These are phyloP conservation scores for Sphagnum tenellum DNA, from an alignment of 225 moss, liverwort and hornwort species.

Conservation along the genomic window DNA sequence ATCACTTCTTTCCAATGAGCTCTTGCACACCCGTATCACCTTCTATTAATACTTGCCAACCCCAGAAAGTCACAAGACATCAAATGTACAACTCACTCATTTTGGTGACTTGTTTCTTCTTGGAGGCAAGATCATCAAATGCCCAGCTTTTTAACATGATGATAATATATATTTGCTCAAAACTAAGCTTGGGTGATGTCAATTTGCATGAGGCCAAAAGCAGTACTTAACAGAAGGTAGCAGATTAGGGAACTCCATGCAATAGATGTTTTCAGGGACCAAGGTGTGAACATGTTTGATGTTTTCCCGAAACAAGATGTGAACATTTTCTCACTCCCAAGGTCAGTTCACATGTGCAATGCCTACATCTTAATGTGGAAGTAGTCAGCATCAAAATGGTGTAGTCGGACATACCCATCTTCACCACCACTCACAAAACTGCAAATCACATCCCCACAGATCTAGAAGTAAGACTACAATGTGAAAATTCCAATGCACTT, in stretches of 20 bases:
- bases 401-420: conserved; percentile 85
- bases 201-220: no score
- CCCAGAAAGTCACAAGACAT: no score
- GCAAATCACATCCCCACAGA: conserved; percentile 1
- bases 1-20: no score
- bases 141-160: neutral
- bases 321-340: neutral
- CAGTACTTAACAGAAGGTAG: no score
- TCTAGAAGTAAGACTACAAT: neutral
- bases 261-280: neutral
- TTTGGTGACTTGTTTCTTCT: no score
- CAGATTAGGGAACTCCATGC: neutral
- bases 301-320: neutral
- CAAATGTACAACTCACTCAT: no score
- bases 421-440: conserved; percentile 92
- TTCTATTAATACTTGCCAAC: no score
- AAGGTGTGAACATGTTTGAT: neutral
- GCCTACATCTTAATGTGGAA: conserved; percentile 76
- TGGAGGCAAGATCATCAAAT: neutral
- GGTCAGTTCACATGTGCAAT: conserved; percentile 2
- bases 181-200: neutral
- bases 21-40: no score
- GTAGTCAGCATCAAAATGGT: conserved; percentile 93
- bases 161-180: neutral
- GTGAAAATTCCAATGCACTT: neutral